Evolutionary conservation across 495 filamentous ascomycete species (phyloP).

Genomic region (Bryoglossum gracile): DNA sequence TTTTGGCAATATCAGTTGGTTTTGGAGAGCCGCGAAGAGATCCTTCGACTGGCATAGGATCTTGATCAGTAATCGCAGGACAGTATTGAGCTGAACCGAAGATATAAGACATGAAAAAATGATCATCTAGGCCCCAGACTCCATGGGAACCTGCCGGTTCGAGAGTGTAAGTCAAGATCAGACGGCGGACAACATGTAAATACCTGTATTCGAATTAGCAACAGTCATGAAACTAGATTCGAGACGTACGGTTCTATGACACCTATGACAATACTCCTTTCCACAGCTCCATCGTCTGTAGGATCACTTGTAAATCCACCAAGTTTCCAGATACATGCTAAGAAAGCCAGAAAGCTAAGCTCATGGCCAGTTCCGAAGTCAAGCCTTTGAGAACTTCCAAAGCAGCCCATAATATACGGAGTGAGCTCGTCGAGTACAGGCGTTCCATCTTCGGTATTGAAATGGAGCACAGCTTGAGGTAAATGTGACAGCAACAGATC

Average conservation of each 20-base stretch:
- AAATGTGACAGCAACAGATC: conserved; percentile 56
- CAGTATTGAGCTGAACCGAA: conserved; percentile 87
- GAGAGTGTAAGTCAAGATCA: conserved; percentile 89
- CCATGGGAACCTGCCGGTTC: conserved; percentile 94
- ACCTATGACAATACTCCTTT: conserved; percentile 71
- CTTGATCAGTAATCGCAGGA: conserved; percentile 55
- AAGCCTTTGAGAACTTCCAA: conserved; percentile 80
- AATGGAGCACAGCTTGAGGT: conserved; percentile 43
- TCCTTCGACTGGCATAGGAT: conserved; percentile 64
- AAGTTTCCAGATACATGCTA: conserved; percentile 86
- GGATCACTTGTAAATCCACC: conserved; percentile 58
- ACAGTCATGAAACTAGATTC: conserved; percentile 21
- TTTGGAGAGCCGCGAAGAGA: conserved; percentile 64
- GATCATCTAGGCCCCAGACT: conserved; percentile 95
- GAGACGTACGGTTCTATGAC: conserved; percentile 68
- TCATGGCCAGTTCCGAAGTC: conserved; percentile 98
- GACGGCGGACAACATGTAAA: conserved; percentile 68
- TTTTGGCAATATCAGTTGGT: conserved; percentile 60
- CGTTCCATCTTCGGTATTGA: conserved; percentile 7
- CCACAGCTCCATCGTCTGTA: conserved; percentile 41
- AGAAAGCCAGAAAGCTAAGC: conserved; percentile 85
- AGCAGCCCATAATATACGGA: conserved; percentile 77
- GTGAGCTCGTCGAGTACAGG: conserved; percentile 58
- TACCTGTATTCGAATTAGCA: conserved; percentile 43
- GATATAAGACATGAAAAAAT: conserved; percentile 93